Evolutionary conservation across 306 rosid species (phyloP), one percentile per base, ranked within the genome.

Genomic region (Fragaria vesca): DNA sequence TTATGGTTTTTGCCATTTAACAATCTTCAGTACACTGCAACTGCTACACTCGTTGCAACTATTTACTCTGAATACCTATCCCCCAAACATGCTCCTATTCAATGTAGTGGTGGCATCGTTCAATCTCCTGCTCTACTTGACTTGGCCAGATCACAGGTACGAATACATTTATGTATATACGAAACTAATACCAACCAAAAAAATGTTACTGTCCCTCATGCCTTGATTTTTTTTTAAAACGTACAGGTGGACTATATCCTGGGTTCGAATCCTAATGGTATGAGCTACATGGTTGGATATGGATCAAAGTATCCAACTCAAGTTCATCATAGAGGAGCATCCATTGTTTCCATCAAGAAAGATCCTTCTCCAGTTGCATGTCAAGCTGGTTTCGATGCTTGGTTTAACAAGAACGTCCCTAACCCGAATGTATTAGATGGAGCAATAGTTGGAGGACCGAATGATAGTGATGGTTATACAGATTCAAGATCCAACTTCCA

Each of bases 231-330:
- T 24, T 60, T 54, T 54, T 24, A 0, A 24, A 15, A 50, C 60
- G 24, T 11, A 24, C 57, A 87, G 93, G 89, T 86, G 67, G 91
- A 90, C 6, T 90, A 84, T 66, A 84, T 89, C 18, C 71, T 90
- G 82, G 96, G 96, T 57, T 74, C 85, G 2, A 93, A 93, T 72
- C 94, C 93, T 0, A 66, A 5, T n/a, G 12, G 28, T 0, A 76
- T 83, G 77, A 91, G 96, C 76, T 90, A 88, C 91, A 89, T 93
- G 97, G 87, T 90, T 7, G 97, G 96, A 1, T 84, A 79, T 0
- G 94, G 91, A 2, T 8, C 88, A 54, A 88, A 76, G 0, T 90
- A 77, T 60, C 93, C 91, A 0, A 60, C 78, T 1, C 80, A 85
- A 6, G 45, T 83, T 67, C 96, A 89, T 78, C 97, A 90, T 28